Evolutionary conservation across 2,329 filamentous ascomycete species (phyloP).

Genomic region (Aphanoascus verrucosus): DNA sequence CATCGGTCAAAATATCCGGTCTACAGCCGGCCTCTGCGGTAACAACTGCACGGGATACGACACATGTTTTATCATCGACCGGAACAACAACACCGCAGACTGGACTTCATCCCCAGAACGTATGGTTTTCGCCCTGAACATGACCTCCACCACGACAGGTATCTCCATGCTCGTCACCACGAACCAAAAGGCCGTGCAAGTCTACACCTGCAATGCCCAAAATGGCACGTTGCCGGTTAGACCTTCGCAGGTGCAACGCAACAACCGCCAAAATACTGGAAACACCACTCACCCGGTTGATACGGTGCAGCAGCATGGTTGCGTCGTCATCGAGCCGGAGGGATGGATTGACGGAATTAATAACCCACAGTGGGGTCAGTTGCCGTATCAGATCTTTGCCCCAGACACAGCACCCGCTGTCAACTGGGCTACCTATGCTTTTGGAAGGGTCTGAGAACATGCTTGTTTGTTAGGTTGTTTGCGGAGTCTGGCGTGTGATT

Average conservation of each 20-base stretch:
- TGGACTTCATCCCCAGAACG: conserved; percentile 25
- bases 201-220: conserved; percentile 72
- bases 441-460: conserved; percentile 30
- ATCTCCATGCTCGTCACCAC: conserved; percentile 72
- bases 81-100: conserved; percentile 24
- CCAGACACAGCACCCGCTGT: conserved; percentile 32
- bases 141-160: conserved; percentile 59
- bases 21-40: conserved; percentile 64
- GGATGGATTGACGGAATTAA: conserved; percentile 94
- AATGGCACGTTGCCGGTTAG: conserved; percentile 50
- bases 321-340: conserved; percentile 81
- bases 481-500: background rate
- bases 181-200: conserved; percentile 78
- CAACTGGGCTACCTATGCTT: conserved; percentile 37
- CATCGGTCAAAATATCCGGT: conserved; percentile 57
- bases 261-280: conserved; percentile 44
- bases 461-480: background rate
- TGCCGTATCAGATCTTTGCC: conserved; percentile 32
- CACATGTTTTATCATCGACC: conserved; percentile 42
- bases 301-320: conserved; percentile 58
- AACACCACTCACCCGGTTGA: conserved; percentile 33
- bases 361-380: conserved; percentile 73
- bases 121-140: conserved; percentile 44
- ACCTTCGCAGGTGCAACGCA: conserved; percentile 38
- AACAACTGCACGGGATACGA: conserved; percentile 76